Percentiles rank a stretch among this genome's conserved stretches.
phyloP scores from a whole-genome alignment of 2,329 filamentous ascomycete species.

The Fusarium udum region DNA sequence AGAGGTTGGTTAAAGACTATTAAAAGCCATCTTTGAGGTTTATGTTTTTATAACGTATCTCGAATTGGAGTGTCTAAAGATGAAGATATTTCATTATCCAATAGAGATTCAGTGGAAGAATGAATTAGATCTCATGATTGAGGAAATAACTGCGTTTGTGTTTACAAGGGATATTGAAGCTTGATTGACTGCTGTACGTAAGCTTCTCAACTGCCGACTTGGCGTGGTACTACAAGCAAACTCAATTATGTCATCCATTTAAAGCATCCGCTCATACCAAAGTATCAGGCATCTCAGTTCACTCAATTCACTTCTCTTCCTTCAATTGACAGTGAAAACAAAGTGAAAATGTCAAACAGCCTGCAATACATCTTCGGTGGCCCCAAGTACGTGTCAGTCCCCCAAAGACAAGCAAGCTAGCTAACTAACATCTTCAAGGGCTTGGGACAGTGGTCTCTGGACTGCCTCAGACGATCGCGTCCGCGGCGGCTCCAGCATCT shows the following conservation, averaged over 20 bases:
- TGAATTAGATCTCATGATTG: neutral
- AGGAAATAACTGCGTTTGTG: neutral
- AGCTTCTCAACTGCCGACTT: conserved; percentile 25
- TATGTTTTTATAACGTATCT: neutral
- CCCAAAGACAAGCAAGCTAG: neutral
- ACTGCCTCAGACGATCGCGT: conserved; percentile 78
- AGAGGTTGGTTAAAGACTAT: neutral
- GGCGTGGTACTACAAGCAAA: neutral
- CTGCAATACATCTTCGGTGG: conserved; percentile 54
- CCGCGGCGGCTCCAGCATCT: conserved; percentile 75
- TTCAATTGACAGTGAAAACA: neutral
- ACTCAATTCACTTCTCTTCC: neutral
- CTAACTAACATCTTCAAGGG: conserved; percentile 44
- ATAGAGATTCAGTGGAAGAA: neutral
- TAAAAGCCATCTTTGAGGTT: neutral
- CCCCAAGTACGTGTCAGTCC: conserved; percentile 43
- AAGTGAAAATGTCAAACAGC: conserved; percentile 25
- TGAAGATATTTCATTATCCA: neutral
- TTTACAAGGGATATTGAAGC: neutral
- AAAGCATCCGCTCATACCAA: neutral
- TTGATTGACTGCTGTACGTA: conserved; percentile 16
- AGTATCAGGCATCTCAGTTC: neutral
- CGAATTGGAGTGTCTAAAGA: neutral
- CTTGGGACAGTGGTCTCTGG: conserved; percentile 71
- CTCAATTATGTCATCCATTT: conserved; percentile 26